These are phyloP conservation scores for Phytopythium mirpurense DNA, from an alignment of 352 stramenopile species.

Conservation along the genomic window DNA sequence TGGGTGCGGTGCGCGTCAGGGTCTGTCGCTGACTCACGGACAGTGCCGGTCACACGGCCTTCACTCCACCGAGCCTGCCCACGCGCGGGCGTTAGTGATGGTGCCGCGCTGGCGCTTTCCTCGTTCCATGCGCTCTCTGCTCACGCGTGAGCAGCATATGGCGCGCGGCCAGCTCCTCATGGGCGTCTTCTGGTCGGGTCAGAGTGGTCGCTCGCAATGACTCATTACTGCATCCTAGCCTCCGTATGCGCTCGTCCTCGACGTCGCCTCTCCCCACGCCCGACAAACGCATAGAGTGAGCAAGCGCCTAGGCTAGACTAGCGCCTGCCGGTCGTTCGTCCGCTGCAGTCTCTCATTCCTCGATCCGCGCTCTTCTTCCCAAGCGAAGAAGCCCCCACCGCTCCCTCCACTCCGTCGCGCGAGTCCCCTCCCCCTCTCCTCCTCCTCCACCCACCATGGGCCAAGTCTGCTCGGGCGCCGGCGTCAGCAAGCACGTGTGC, in stretches of 20 bases:
- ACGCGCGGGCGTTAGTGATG: not conserved
- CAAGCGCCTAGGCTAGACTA: no score
- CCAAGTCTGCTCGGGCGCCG: constrained; percentile 45
- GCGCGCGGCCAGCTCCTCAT: not conserved
- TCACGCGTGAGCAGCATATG: not conserved
- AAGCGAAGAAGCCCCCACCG: constrained; percentile 15
- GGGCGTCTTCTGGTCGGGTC: no score
- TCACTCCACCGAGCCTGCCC: not conserved
- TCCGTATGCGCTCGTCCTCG: no score
- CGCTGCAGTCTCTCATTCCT: constrained; percentile 16
- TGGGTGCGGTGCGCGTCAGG: no score
- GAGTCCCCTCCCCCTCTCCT: constrained; percentile 2
- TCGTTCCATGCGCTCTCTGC: not conserved
- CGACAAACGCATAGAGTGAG: no score
- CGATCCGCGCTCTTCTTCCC: constrained; percentile 23
- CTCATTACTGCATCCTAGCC: no score
- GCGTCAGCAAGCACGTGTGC: constrained; percentile 41
- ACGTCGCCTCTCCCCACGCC: no score
- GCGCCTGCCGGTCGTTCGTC: not conserved
- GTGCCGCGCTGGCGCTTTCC: not conserved
- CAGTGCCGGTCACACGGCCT: no score
- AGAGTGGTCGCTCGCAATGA: no score
- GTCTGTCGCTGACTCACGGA: not conserved
- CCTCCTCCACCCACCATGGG: constrained; percentile 26
- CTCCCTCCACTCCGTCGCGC: not conserved